Percentiles rank a stretch among this genome's conserved stretches.
Evolutionary conservation across 768 basidiomycete species (phyloP).

Genomic region (Podaxis sp.): DNA sequence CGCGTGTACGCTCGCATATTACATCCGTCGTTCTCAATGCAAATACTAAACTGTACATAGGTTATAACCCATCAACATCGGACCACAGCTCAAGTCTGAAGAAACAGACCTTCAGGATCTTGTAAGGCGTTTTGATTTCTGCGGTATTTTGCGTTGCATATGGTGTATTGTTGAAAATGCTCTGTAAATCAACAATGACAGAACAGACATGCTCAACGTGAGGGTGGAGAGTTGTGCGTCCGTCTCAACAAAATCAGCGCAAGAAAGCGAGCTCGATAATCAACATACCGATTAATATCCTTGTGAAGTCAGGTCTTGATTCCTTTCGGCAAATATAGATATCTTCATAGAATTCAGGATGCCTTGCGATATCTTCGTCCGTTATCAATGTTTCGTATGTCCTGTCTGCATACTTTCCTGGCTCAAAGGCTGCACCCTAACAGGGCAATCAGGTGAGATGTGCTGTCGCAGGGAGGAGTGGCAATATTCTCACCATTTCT

Average conservation of each 20-base stretch:
- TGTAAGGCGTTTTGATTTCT: neutral
- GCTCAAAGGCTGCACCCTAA: neutral
- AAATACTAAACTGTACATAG: conserved; percentile 1
- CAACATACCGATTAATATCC: neutral
- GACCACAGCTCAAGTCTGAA: neutral
- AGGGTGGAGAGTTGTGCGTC: neutral
- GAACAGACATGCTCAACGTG: neutral
- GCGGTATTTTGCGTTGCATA: neutral
- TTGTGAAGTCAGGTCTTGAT: neutral
- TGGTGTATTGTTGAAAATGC: neutral
- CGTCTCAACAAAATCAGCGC: neutral
- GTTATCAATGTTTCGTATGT: neutral
- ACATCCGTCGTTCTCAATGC: conserved; percentile 1
- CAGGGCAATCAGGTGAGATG: neutral
- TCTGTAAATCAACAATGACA: neutral
- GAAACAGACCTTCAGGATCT: neutral
- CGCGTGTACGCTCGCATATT: conserved; percentile 2
- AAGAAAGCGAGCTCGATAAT: neutral
- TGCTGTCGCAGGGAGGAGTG: neutral
- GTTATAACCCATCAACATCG: no score
- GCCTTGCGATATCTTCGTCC: neutral
- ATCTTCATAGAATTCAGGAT: neutral
- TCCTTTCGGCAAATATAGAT: neutral
- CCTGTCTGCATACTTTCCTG: neutral
- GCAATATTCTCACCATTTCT: neutral